Evolutionary conservation across 2,329 filamentous ascomycete species (phyloP).

Genomic region (Fusarium protoensiforme): DNA sequence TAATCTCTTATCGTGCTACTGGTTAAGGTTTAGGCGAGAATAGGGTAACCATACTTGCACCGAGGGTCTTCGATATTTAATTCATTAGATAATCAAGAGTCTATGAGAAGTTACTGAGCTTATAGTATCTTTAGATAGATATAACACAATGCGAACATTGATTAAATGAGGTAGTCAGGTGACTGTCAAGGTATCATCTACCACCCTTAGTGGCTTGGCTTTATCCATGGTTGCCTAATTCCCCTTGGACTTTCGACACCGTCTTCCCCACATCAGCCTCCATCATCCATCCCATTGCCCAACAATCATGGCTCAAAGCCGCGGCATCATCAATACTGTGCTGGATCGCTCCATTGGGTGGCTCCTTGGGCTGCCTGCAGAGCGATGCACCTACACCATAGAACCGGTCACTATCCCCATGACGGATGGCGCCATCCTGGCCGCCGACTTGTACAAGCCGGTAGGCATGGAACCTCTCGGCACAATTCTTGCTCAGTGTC

Average conservation of each 20-base stretch:
- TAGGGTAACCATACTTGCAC: neutral
- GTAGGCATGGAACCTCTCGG: neutral
- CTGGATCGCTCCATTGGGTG: neutral
- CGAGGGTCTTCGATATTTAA: neutral
- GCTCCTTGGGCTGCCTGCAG: neutral
- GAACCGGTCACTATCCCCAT: neutral
- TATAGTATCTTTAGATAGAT: accelerated
- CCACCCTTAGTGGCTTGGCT: neutral
- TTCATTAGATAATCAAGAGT: too few species aligned
- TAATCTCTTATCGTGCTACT: neutral
- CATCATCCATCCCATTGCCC: too few species aligned
- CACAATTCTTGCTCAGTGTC: neutral
- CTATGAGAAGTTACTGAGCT: too few species aligned
- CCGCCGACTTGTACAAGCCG: neutral
- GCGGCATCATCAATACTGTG: neutral
- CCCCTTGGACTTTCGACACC: accelerated
- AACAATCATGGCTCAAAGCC: neutral
- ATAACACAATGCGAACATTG: neutral
- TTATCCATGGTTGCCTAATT: neutral
- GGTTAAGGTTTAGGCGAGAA: neutral
- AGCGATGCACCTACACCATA: neutral
- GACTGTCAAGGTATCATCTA: neutral
- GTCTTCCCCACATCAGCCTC: neutral
- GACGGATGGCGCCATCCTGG: neutral
- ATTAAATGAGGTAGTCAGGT: neutral